Conservation (phyloP, 106 monocot species). For the Allium fistulosum region DNA sequence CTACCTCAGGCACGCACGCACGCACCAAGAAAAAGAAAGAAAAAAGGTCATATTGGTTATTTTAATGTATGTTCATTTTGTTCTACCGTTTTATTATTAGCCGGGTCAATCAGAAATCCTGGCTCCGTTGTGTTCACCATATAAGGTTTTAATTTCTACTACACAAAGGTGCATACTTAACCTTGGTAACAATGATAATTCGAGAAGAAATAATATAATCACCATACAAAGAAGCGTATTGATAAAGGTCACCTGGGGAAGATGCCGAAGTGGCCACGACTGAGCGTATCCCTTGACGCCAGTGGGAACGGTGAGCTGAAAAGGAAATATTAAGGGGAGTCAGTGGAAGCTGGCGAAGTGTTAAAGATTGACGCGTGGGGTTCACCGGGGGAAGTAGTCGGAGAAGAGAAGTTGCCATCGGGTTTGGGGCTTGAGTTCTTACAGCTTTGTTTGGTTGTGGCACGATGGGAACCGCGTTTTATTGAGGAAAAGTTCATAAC, state of each 20-base stretch:
- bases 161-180: too few relatives aligned
- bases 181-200: background rate
- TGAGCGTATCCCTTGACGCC: background rate
- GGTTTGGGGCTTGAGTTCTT: background rate
- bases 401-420: slow-evolving; percentile 2
- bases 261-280: background rate
- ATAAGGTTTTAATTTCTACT: too few relatives aligned
- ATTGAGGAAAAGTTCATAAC: too few relatives aligned
- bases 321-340: background rate
- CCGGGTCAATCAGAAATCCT: too few relatives aligned
- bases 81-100: too few relatives aligned
- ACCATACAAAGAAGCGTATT: background rate
- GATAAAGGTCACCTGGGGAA: background rate
- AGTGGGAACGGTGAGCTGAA: background rate
- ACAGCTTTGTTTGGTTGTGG: background rate
- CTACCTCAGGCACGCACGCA: too few relatives aligned
- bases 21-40: too few relatives aligned
- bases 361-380: background rate
- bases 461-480: too few relatives aligned
- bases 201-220: background rate
- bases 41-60: too few relatives aligned
- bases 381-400: background rate
- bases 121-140: too few relatives aligned
- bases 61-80: too few relatives aligned
- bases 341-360: background rate